These are phyloP conservation scores for Entonaema liquescens DNA, from an alignment of 495 filamentous ascomycete genomes.

Conservation along the genomic window DNA sequence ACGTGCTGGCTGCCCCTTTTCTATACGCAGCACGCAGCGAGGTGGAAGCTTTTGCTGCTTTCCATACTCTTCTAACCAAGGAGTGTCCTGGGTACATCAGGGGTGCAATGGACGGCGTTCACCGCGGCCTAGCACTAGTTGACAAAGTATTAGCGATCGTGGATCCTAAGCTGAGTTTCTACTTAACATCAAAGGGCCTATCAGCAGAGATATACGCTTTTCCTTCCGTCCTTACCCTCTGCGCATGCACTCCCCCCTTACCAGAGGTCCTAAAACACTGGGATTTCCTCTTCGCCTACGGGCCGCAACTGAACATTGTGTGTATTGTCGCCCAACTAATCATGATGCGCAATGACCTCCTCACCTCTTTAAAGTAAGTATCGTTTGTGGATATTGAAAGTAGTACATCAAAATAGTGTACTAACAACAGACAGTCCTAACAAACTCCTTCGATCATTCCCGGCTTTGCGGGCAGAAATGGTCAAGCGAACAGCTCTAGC, in stretches of 20 bases:
- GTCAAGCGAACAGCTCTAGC: constrained; percentile 82
- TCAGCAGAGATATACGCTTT: constrained; percentile 97
- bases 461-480: constrained; percentile 79
- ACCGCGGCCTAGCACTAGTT: constrained; percentile 87
- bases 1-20: constrained; percentile 98
- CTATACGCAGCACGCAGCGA: constrained; percentile 95
- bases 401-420: not conserved
- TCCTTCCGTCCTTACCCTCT: constrained; percentile 91
- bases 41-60: constrained; percentile 91
- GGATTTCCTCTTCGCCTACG: constrained; percentile 98
- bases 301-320: constrained; percentile 90
- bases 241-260: constrained; percentile 95
- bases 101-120: constrained; percentile 96
- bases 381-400: not conserved
- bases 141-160: constrained; percentile 90
- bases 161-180: constrained; percentile 83
- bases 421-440: constrained; percentile 71
- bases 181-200: constrained; percentile 85
- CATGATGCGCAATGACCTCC: constrained; percentile 82
- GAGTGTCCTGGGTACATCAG: constrained; percentile 95
- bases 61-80: constrained; percentile 84
- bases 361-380: constrained; percentile 81
- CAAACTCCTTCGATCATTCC: constrained; percentile 89
- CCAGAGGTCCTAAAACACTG: constrained; percentile 95
- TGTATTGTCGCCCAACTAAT: constrained; percentile 98